Evolutionary conservation across 129 eudicot species (phyloP), one percentile per base, ranked within the genome.

Genomic region (Rutidosis leptorrhynchoides): DNA sequence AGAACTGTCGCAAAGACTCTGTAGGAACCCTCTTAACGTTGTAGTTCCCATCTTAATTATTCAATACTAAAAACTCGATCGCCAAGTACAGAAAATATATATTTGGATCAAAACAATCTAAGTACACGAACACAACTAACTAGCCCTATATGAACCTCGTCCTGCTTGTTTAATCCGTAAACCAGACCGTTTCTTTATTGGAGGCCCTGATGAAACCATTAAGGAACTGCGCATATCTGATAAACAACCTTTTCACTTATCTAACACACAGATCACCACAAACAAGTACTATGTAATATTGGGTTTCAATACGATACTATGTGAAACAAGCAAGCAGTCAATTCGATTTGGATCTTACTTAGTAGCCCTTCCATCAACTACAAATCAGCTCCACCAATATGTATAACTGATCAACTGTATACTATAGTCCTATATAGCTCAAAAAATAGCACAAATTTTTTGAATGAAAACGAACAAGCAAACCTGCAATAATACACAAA

Each of bases 91-190:
- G 59, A 62, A 77, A 77, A 79, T 45, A 60, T 35, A 17, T 62
- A 80, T 67, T 56, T 79, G 65, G 74, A 61, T 49, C 59, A 69
- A 75, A 55, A 83, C 10, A 73, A 67, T 62, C 71, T 54, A 58
- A 49, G 66, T 14, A 10, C 28, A 75, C 64, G 51, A 58, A 25
- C 27, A 68, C 75, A 75, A 15, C 90, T 91, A 91, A 84, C 98
- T 91, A 55, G 84, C 98, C 11, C 96, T 68, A 58, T 87, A 88
- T 71, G 98, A 87, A 64, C 96, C 89, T 72, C 98, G 74, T 21
- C 98, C 98, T 8, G 98, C 96, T 51, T 91, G 98, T 69, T 83
- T 87, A 54, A 91, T 84, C 80, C 90, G 78, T 42, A 91, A 75
- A 85, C 90, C 96, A 65, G 96, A 86, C 77, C 96, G 83, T 71